Conservation (phyloP, 192 early-diverging fungal genomes). For the Coemansia sp. region DNA sequence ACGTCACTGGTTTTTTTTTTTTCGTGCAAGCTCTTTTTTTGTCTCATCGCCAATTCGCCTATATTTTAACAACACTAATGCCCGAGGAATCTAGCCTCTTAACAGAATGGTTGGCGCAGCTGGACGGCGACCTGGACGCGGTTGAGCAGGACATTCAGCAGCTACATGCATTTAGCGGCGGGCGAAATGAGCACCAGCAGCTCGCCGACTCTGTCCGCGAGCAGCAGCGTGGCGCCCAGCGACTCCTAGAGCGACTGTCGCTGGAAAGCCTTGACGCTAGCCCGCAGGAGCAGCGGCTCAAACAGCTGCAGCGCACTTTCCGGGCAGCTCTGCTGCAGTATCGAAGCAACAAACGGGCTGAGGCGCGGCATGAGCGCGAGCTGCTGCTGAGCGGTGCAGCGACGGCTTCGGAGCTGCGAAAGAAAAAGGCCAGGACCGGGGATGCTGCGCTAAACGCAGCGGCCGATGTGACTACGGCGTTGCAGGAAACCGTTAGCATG, state of each 20-base stretch:
- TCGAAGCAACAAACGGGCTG: constrained; percentile 11
- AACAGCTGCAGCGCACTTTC: constrained; percentile 21
- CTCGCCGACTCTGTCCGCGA: too few species aligned
- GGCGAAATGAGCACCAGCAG: neutral
- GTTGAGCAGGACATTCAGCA: too few species aligned
- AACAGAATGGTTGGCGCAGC: too few species aligned
- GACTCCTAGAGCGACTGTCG: constrained; percentile 18
- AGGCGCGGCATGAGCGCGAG: constrained; percentile 29
- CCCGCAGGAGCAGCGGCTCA: neutral
- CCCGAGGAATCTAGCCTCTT: too few species aligned
- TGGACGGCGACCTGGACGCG: too few species aligned
- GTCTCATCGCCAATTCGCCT: too few species aligned
- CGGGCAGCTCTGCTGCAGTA: constrained; percentile 31
- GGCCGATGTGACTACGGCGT: constrained; percentile 39
- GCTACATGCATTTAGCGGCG: too few species aligned
- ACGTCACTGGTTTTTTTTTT: too few species aligned
- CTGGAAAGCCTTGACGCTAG: neutral
- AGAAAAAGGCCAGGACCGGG: constrained; percentile 31
- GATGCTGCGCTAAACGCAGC: constrained; percentile 32
- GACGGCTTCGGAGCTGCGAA: constrained; percentile 43
- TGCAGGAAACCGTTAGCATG: constrained; percentile 50
- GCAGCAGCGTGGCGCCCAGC: constrained; percentile 38
- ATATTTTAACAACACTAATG: too few species aligned
- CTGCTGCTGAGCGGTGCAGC: constrained; percentile 36
- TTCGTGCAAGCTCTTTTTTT: too few species aligned